Percentiles rank a stretch among this genome's conserved stretches.
Conservation (phyloP, 352 stramenopile genomes). For the Pythium myriotylum region DNA sequence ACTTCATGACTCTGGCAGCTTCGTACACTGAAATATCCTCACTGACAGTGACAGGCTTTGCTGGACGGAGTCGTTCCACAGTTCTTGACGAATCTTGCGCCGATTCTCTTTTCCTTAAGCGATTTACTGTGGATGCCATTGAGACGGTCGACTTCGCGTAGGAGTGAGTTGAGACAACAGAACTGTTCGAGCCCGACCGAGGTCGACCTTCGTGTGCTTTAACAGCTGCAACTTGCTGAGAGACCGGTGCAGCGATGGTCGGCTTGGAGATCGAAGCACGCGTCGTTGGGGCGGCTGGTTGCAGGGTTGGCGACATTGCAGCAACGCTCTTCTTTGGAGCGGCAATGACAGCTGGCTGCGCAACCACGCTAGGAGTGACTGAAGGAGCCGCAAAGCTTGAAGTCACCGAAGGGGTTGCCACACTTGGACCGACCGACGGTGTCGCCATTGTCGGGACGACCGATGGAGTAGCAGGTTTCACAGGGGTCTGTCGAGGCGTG, state of each 20-base stretch:
- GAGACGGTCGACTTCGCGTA: conserved; percentile 80
- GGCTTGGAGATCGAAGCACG: conserved; percentile 23
- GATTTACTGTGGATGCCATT: conserved; percentile 77
- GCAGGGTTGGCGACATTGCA: conserved; percentile 17
- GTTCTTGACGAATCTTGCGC: conserved; percentile 60
- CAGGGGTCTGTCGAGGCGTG: conserved; percentile 9
- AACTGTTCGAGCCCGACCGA: conserved; percentile 74
- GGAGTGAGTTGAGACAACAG: conserved; percentile 74
- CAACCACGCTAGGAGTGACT: conserved; percentile 7
- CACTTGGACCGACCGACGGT: no score
- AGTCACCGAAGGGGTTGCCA: no score
- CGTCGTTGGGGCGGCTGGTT: conserved; percentile 16
- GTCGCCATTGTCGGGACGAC: background rate
- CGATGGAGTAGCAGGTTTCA: conserved; percentile 3
- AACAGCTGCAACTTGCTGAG: conserved; percentile 12
- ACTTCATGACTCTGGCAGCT: conserved; percentile 90
- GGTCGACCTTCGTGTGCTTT: conserved; percentile 39
- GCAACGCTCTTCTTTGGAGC: conserved; percentile 19
- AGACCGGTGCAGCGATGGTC: background rate
- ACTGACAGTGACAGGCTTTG: conserved; percentile 89
- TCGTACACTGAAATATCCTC: conserved; percentile 83
- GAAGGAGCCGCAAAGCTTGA: conserved; percentile 3
- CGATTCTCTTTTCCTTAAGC: conserved; percentile 54
- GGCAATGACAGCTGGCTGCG: conserved; percentile 18
- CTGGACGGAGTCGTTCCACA: conserved; percentile 75